Evolutionary conservation across 1,139 yeast species (phyloP), one percentile per base, ranked within the genome.

Genomic region (Taphrina sp.): DNA sequence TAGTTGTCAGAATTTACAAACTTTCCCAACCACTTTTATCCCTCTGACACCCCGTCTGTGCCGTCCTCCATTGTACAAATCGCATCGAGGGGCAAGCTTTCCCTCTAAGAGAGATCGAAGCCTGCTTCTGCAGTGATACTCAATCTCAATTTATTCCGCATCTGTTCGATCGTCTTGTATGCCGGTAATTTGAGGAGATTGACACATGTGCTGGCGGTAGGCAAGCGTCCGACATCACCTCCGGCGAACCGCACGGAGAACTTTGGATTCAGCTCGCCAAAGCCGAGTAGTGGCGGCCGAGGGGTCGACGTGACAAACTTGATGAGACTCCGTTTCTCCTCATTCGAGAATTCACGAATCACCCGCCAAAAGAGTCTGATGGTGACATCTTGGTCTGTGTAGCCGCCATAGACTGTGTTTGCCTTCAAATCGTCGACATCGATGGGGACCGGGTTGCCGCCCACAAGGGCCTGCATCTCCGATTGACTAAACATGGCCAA

Each of bases 161-260:
- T 70, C 2, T 77, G 52, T 44, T 74, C 70, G 66, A 82, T 85
- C 64, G 84, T 74, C 61, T 72, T 71, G 67, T 92, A 92, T 66
- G 87, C 85, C 0, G 98, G 98, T 39, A 94, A 69, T 65, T 85
- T 89, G 60, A 92, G 73, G 59, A 92, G 69, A 66, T 92, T 94
- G 24, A 89, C 88, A 73, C 98, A 92, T 0, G 99, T 92, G 26
- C 58, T 52, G n/a, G 56, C 59, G 8, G 56, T 39, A 0, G 98
- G 98, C 42, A 92, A 73, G 39, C 95, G 72, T 5, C 76, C 75
- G 1, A 66, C 64, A 28, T 75, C 73, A 7, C 62, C 53, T 0
- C 95, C 95, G 1, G 84, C 78, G 63, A 82, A 81, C 47, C 88
- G 70, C 45, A 92, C 85, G 1, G 95, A 95, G 71, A 92, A 89